phyloP scores from a whole-genome alignment of 129 eudicot genomes.

The Mikania micrantha region DNA sequence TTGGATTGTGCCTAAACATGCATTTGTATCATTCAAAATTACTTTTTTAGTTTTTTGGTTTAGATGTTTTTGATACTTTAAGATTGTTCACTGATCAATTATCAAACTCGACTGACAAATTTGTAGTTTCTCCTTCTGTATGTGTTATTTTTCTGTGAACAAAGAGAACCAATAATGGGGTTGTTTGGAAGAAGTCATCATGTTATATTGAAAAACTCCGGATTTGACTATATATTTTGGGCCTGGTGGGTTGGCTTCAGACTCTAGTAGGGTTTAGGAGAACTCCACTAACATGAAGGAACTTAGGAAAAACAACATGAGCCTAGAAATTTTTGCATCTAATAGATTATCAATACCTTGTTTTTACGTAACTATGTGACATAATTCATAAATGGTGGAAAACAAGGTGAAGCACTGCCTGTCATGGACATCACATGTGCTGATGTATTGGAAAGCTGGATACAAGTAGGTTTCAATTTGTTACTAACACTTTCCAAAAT shows the following conservation, averaged over 20 bases:
- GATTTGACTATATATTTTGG: not conserved
- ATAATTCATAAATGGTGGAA: not conserved
- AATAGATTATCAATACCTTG: not conserved
- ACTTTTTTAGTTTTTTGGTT: not conserved
- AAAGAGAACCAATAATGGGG: too few species aligned
- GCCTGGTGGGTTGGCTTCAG: not conserved
- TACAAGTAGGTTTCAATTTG: not conserved
- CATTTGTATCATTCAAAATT: not conserved
- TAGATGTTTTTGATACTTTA: too few species aligned
- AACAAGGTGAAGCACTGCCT: not conserved
- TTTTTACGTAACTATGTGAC: not conserved
- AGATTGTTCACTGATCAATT: too few species aligned
- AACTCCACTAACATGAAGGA: not conserved
- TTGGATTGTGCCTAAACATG: not conserved
- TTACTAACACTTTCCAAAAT: not conserved
- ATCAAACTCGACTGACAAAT: too few species aligned
- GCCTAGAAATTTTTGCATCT: not conserved
- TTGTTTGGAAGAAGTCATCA: not conserved
- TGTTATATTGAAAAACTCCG: not conserved
- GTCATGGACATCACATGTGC: not conserved
- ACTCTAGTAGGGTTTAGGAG: not conserved
- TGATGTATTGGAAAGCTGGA: not conserved
- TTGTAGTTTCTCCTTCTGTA: too few species aligned
- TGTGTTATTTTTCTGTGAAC: too few species aligned
- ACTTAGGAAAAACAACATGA: not conserved